Evolutionary conservation across 2,329 filamentous ascomycete species (phyloP), one percentile per base, ranked within the genome.

Genomic region (Pseudogymnoascus sp.): DNA sequence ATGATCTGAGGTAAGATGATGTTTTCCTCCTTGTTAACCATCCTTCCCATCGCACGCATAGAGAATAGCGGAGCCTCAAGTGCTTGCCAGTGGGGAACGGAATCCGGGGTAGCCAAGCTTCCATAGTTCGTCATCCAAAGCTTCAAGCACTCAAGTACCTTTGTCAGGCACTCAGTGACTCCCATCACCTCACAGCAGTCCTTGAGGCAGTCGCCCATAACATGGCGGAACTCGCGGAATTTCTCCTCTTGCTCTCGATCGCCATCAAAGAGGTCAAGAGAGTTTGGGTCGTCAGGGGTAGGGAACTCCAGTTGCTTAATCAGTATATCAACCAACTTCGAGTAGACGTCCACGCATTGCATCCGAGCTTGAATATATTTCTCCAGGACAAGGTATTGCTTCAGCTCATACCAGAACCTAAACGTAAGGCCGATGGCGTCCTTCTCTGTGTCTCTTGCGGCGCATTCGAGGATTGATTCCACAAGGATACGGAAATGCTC

Each of bases 141-240:
- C 75, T 96, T 89, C 69, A 99, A 96, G 65, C 91, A 81, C 16
- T 89, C 80, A 69, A 96, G 92, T 6, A 96, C 90, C 77, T 99
- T 99, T 68, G 85, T 86, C 57, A 99, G 81, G 71, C 95, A 98
- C 67, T 96, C 90, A 0, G 91, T 89, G 10, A 96, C 90, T 8
- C 93, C 93, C 79, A 99, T 92, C 43, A 99, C 93, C 74, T 97
- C 90, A 76, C 95, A 99, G 63, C 91, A 91, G 73, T 99, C 95
- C 77, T 99, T 99, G 61, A 99, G 83, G 0, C 96, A 96, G 74
- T 99, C 96, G 37, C 95, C 95, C 92, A 99, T 98, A 62, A 92
- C 87, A 74, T 99, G 95, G 69, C 95, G 85, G 80, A 98, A 99
- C 72, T 96, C 92, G 60, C 95, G 87, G 78, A 99, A 99, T 75